These are phyloP conservation scores for Tuber indicum DNA, from an alignment of 495 filamentous ascomycete genomes.

Conservation along the genomic window DNA sequence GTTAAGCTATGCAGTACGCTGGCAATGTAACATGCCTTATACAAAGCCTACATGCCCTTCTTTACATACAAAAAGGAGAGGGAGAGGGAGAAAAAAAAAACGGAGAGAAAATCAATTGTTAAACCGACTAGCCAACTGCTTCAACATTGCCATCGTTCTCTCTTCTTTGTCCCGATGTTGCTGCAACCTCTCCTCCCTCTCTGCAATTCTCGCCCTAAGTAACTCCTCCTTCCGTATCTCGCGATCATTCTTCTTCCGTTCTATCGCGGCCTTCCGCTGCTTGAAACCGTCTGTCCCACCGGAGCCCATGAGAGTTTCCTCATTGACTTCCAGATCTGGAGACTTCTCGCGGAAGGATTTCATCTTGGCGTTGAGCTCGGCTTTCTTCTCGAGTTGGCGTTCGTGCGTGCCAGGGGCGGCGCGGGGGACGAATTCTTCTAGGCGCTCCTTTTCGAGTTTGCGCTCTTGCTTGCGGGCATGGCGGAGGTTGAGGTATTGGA, in stretches of 20 bases:
- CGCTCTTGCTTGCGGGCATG: constrained; percentile 58
- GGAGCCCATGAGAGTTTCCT: constrained; percentile 55
- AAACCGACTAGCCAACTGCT: constrained; percentile 50
- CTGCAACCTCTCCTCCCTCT: constrained; percentile 58
- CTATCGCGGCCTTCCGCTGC: constrained; percentile 49
- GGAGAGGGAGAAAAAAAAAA: too few relatives aligned
- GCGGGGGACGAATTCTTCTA: constrained; percentile 76
- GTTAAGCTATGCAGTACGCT: neutral
- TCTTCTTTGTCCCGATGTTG: constrained; percentile 57
- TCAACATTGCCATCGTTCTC: constrained; percentile 60
- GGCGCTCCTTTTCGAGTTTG: constrained; percentile 52
- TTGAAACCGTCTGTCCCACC: constrained; percentile 55
- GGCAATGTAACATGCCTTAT: neutral
- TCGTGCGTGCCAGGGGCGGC: constrained; percentile 81
- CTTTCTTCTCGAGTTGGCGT: constrained; percentile 76
- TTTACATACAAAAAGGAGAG: neutral
- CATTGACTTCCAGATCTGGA: constrained; percentile 53
- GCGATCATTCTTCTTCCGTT: constrained; percentile 59
- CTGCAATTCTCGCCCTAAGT: constrained; percentile 52
- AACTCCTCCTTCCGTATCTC: constrained; percentile 62
- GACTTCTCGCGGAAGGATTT: constrained; percentile 55
- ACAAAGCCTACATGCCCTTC: neutral
- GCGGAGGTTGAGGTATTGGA: constrained; percentile 52
- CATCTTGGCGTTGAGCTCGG: constrained; percentile 53
- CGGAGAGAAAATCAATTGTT: neutral